A percentile compares a stretch with the other conserved stretches of the same genome.
phyloP scores from a whole-genome alignment of 140 eudicot genomes.

The Artemisia princeps region DNA sequence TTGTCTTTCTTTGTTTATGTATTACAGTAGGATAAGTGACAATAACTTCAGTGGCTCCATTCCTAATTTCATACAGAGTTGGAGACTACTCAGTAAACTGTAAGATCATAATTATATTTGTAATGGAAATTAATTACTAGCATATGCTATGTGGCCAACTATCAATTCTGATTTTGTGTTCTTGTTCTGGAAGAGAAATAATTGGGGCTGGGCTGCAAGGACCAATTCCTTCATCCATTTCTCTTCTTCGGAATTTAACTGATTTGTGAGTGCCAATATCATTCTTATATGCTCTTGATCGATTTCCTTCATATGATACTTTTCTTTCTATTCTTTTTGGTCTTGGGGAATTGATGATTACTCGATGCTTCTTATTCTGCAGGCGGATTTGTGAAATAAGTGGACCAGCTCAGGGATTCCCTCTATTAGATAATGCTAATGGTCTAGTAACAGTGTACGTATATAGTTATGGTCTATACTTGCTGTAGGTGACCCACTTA shows the following conservation, averaged over 20 bases:
- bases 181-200: constrained; percentile 50
- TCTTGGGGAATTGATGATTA: background rate
- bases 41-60: constrained; percentile 59
- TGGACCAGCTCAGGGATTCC: constrained; percentile 58
- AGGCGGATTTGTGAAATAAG: constrained; percentile 69
- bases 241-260: constrained; percentile 33
- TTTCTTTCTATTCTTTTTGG: background rate
- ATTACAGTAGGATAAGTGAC: constrained; percentile 41
- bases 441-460: constrained; percentile 52
- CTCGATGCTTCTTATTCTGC: constrained; percentile 13
- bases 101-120: constrained; percentile 29
- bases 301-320: background rate
- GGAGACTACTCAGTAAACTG: constrained; percentile 58
- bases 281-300: background rate
- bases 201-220: constrained; percentile 63
- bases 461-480: constrained; percentile 14
- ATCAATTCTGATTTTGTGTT: constrained; percentile 10
- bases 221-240: constrained; percentile 60
- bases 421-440: constrained; percentile 37
- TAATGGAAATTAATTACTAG: background rate
- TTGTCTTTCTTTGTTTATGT: background rate
- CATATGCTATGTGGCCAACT: constrained; percentile 7
- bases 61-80: constrained; percentile 53
- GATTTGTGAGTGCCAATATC: constrained; percentile 45
- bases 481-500: constrained; percentile 7